Base-by-base conservation (phyloP, 768 basidiomycete genomes). In the Hygrophorus pudorinus region DNA sequence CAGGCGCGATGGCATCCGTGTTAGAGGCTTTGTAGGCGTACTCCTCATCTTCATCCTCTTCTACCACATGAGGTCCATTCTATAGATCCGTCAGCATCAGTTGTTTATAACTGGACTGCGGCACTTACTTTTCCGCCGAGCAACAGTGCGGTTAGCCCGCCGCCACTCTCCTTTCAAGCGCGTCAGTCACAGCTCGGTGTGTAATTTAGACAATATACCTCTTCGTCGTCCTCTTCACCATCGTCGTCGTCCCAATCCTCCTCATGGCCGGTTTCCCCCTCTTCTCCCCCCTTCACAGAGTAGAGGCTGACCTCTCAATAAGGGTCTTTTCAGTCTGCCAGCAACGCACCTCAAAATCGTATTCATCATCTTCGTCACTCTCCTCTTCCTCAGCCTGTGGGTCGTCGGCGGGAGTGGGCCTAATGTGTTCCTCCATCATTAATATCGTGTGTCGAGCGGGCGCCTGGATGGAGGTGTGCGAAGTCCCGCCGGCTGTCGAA, bases 1-100 rank as follows among this genome's bases (percentile, higher is more conserved):
- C 57, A 21, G 57, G 57, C 21, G 57, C 58, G 40, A 61, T n/a
- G n/a, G n/a, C 58, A 41, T 56, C 58, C 18, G 63, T 61, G 6
- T 59, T 56, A 33, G 54, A 51, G 20, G 53, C 56, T 8, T 58
- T 55, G 13, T 52, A 56, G 29, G 30, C 54, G 31, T 53, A 47
- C 47, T 54, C 55, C 24, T 53, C 58, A 24, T 52, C 55, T 14
- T 54, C 56, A 18, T 49, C 51, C 54, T 56, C 53, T 51, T 63
- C 48, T 45, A 53, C 48, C 56, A 51, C 47, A 51, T 33, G 38
- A 49, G 60, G 50, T 54, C 54, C 30, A 59, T 47, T 38, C 58
- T 48, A 16, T 18, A 34, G 3, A 8, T 20, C 16, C n/a, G 7
- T 39, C 9, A 30, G n/a, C 9, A n/a, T 11, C 3, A 13, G 21